Percentiles rank a stretch among this genome's conserved stretches.
Evolutionary conservation across 345 rosid species (phyloP).

Genomic region (Acer campestre): DNA sequence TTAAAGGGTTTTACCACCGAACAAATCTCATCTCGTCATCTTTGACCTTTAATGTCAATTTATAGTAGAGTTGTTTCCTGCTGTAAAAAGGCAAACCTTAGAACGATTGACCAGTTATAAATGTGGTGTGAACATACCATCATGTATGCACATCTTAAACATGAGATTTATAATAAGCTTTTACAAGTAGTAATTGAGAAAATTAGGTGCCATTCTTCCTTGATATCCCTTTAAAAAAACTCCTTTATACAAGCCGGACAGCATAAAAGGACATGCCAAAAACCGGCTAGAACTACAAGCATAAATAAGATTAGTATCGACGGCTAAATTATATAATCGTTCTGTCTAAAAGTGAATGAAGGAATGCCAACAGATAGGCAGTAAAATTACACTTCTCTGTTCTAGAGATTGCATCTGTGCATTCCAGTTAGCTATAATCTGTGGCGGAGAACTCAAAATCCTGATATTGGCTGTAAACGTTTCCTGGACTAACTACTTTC

Average conservation of each 20-base stretch:
- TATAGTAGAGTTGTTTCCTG: too few species aligned
- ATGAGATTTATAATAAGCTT: too few species aligned
- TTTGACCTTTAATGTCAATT: too few species aligned
- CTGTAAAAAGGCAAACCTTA: too few species aligned
- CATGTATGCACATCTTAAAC: too few species aligned
- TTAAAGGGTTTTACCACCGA: too few species aligned
- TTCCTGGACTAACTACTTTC: not conserved
- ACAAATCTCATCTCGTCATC: too few species aligned
- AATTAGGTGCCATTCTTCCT: not conserved
- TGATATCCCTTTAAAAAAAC: not conserved
- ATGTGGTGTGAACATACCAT: too few species aligned
- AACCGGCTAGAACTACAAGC: not conserved
- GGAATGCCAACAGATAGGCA: not conserved
- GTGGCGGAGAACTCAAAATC: not conserved
- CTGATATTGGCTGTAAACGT: not conserved
- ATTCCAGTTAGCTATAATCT: not conserved
- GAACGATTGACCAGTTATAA: too few species aligned
- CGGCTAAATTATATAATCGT: not conserved
- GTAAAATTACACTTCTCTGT: not conserved
- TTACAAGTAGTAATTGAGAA: too few species aligned
- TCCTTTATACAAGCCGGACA: not conserved
- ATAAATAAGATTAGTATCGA: not conserved
- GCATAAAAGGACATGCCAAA: not conserved
- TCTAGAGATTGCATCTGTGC: not conserved
- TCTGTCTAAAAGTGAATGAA: not conserved